A percentile compares a stretch with the other conserved stretches of the same genome.
Evolutionary conservation across 2,329 filamentous ascomycete genomes (phyloP).

Genomic region (Colletotrichum aenigma): DNA sequence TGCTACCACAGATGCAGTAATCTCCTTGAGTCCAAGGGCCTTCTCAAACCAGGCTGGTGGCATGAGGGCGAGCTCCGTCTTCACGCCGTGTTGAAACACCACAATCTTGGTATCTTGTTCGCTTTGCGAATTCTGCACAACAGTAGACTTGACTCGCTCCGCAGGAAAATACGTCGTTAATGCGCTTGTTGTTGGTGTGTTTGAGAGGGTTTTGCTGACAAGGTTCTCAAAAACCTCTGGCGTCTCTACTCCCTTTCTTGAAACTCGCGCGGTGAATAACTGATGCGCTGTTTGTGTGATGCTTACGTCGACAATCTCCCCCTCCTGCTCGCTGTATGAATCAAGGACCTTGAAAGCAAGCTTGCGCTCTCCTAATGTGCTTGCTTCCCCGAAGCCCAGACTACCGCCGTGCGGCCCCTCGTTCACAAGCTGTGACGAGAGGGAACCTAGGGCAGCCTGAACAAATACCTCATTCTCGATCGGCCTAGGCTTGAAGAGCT

Average conservation of each 20-base stretch:
- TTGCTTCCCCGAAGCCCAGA: conserved; percentile 58
- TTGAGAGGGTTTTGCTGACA: conserved; percentile 39
- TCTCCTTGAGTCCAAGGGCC: conserved; percentile 82
- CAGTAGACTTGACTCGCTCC: conserved; percentile 78
- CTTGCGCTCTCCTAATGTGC: conserved; percentile 46
- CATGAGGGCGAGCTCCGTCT: conserved; percentile 62
- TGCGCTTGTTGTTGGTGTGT: conserved; percentile 30
- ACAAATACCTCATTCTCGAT: conserved; percentile 77
- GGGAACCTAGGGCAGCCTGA: conserved; percentile 77
- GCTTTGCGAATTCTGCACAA: conserved; percentile 62
- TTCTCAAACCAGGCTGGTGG: conserved; percentile 84
- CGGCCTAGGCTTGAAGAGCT: conserved; percentile 71
- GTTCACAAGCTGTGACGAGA: conserved; percentile 2
- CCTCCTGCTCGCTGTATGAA: conserved; percentile 65
- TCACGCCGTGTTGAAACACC: conserved; percentile 74
- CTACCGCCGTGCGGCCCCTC: conserved; percentile 48
- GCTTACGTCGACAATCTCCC: conserved; percentile 61
- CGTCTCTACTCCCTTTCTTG: conserved; percentile 42
- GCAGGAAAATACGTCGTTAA: conserved; percentile 81
- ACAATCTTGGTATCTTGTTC: conserved; percentile 68
- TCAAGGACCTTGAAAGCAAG: conserved; percentile 64
- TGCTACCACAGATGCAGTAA: conserved; percentile 80
- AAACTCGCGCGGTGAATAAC: conserved; percentile 51
- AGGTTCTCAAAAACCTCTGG: conserved; percentile 49
- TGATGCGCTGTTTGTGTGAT: conserved; percentile 52